Evolutionary conservation across 1,284 basidiomycete species (phyloP).

Genomic region (Veloboletus limbatus): DNA sequence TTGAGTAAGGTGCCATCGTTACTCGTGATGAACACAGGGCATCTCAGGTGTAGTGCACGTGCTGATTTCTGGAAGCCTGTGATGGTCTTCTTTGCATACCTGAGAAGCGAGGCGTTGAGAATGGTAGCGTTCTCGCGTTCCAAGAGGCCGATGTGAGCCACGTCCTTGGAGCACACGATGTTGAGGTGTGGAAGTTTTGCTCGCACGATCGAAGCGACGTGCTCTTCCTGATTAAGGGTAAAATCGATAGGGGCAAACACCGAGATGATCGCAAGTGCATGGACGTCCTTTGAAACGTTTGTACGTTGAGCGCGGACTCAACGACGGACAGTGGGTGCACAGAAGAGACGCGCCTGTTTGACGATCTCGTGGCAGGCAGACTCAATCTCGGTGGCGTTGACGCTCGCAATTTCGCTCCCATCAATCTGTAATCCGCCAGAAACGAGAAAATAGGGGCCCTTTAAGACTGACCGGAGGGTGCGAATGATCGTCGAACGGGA

Average conservation of each 20-base stretch:
- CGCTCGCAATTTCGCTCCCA: slow-evolving; percentile 42
- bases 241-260: slow-evolving; percentile 50
- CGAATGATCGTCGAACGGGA: not conserved
- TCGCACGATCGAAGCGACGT: slow-evolving; percentile 41
- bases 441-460: slow-evolving; percentile 38
- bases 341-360: slow-evolving; percentile 22
- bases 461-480: slow-evolving; percentile 30
- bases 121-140: slow-evolving; percentile 64
- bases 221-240: slow-evolving; percentile 44
- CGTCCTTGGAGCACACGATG: slow-evolving; percentile 38
- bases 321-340: slow-evolving; percentile 1
- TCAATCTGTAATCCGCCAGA: slow-evolving; percentile 53
- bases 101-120: slow-evolving; percentile 58
- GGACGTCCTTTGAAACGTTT: slow-evolving; percentile 38
- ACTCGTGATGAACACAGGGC: slow-evolving; percentile 59
- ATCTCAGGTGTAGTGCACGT: slow-evolving; percentile 44
- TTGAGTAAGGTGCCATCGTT: slow-evolving; percentile 59
- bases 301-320: slow-evolving; percentile 2
- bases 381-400: slow-evolving; percentile 41
- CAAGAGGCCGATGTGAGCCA: slow-evolving; percentile 54
- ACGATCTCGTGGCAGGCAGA: slow-evolving; percentile 31
- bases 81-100: slow-evolving; percentile 53
- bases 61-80: slow-evolving; percentile 49
- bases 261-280: slow-evolving; percentile 47
- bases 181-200: slow-evolving; percentile 42